phyloP scores from a whole-genome alignment of 2,329 filamentous ascomycete species.

The Arthrobotrys sphaeroides region DNA sequence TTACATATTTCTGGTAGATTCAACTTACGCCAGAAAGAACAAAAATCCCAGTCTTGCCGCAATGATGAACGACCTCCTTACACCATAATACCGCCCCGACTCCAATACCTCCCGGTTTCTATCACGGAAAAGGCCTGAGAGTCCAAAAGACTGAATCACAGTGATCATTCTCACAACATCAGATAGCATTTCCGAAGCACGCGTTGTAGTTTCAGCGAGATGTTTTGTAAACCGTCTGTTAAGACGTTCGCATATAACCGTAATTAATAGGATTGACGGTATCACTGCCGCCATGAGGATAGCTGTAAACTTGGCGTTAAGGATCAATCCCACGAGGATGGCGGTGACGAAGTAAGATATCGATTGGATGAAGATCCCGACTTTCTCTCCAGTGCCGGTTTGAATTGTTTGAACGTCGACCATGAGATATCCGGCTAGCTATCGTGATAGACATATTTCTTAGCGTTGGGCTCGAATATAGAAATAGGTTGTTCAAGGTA shows the following conservation, averaged over 20 bases:
- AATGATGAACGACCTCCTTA: constrained; percentile 69
- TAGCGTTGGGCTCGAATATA: constrained; percentile 19
- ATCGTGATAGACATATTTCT: constrained; percentile 63
- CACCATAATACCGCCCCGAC: constrained; percentile 48
- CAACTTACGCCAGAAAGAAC: constrained; percentile 70
- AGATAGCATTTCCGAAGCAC: constrained; percentile 63
- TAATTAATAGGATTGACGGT: constrained; percentile 64
- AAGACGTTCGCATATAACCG: constrained; percentile 64
- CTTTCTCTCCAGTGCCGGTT: constrained; percentile 75
- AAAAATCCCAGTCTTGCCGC: constrained; percentile 70
- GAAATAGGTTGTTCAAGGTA: too few relatives aligned
- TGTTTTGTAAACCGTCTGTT: constrained; percentile 62
- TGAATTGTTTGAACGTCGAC: constrained; percentile 74
- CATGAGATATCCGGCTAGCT: constrained; percentile 71
- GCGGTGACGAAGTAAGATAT: constrained; percentile 74
- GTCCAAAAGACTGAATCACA: constrained; percentile 65
- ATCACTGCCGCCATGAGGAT: constrained; percentile 68
- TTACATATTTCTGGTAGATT: not conserved
- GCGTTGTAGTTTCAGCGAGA: constrained; percentile 61
- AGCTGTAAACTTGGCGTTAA: constrained; percentile 70
- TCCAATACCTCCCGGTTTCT: constrained; percentile 39
- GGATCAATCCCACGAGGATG: constrained; percentile 74
- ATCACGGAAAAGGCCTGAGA: constrained; percentile 33
- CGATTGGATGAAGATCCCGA: constrained; percentile 71
- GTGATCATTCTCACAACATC: constrained; percentile 64